Conservation (phyloP, 164 flowering plant species). For the Malania oleifera region DNA sequence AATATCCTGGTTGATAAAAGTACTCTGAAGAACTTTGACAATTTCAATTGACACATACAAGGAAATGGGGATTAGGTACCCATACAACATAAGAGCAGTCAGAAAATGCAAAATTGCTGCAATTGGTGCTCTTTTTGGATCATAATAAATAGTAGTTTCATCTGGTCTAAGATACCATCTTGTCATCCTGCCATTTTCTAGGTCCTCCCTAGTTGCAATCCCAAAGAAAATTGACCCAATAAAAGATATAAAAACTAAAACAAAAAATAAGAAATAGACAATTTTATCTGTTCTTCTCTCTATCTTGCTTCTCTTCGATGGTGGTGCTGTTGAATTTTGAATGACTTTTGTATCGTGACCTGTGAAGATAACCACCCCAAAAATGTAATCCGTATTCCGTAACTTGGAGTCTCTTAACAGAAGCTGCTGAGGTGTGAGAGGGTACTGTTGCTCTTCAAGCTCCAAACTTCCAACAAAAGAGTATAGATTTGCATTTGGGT, state of each 20-base stretch:
- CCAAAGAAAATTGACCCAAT: conserved; percentile 70
- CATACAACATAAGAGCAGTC: conserved; percentile 68
- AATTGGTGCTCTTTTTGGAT: conserved; percentile 41
- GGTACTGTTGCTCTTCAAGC: conserved; percentile 40
- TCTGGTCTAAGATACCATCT: conserved; percentile 83
- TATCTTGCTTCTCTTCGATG: conserved; percentile 75
- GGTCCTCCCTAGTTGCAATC: conserved; percentile 35
- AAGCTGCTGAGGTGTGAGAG: conserved; percentile 69
- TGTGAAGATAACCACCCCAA: conserved; percentile 76
- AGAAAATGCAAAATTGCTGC: conserved; percentile 67
- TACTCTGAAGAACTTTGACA: conserved; percentile 77
- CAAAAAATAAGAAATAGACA: conserved; percentile 51
- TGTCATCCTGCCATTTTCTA: conserved; percentile 34
- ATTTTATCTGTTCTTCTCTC: conserved; percentile 66
- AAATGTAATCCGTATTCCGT: conserved; percentile 62
- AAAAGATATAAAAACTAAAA: conserved; percentile 52
- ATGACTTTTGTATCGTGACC: conserved; percentile 86
- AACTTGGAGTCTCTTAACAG: conserved; percentile 81
- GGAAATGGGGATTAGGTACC: conserved; percentile 78
- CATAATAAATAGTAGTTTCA: conserved; percentile 40
- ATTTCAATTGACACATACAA: conserved; percentile 80
- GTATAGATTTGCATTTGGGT: conserved; percentile 78
- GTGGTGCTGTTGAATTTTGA: conserved; percentile 72
- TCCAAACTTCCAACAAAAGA: conserved; percentile 67
- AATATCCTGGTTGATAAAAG: conserved; percentile 65